A percentile compares a stretch with the other conserved stretches of the same genome.
Evolutionary conservation across 2,329 filamentous ascomycete genomes (phyloP).

Genomic region (Orbilia oligospora): DNA sequence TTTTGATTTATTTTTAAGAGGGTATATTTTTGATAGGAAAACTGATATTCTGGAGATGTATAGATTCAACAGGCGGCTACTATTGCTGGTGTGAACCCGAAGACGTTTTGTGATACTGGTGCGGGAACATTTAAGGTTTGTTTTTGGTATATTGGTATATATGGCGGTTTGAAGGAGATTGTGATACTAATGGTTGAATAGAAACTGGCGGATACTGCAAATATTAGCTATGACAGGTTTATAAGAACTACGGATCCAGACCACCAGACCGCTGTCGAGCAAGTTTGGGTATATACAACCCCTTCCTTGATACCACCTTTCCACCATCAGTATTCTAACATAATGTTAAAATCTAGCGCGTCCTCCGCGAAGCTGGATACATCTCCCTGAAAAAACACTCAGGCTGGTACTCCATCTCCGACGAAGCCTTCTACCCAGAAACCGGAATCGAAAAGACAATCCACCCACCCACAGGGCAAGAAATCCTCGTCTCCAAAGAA

Average conservation of each 20-base stretch:
- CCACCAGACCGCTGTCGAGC: conserved; percentile 86
- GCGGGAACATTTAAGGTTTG: conserved; percentile 80
- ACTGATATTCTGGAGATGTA: conserved; percentile 33
- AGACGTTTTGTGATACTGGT: conserved; percentile 89
- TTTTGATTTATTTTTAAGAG: conserved; percentile 17
- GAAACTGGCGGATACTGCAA: conserved; percentile 77
- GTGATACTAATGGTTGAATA: conserved; percentile 63
- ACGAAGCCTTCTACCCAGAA: conserved; percentile 94
- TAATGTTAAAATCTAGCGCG: conserved; percentile 66
- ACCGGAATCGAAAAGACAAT: conserved; percentile 80
- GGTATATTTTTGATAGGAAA: too few species aligned
- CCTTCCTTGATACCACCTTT: background rate
- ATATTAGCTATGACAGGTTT: conserved; percentile 85
- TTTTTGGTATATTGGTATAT: background rate
- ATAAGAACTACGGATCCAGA: conserved; percentile 89
- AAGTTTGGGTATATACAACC: conserved; percentile 81
- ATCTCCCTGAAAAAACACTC: conserved; percentile 89
- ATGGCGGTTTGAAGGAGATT: background rate
- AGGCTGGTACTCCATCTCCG: conserved; percentile 96
- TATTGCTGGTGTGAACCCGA: conserved; percentile 76
- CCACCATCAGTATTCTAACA: background rate
- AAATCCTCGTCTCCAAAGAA: conserved; percentile 76
- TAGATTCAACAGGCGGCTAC: conserved; percentile 85
- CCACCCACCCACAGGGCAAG: conserved; percentile 80
- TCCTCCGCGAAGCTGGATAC: conserved; percentile 80